Base-by-base conservation (phyloP, 2,329 filamentous ascomycete species). In the Beauveria sp. region DNA sequence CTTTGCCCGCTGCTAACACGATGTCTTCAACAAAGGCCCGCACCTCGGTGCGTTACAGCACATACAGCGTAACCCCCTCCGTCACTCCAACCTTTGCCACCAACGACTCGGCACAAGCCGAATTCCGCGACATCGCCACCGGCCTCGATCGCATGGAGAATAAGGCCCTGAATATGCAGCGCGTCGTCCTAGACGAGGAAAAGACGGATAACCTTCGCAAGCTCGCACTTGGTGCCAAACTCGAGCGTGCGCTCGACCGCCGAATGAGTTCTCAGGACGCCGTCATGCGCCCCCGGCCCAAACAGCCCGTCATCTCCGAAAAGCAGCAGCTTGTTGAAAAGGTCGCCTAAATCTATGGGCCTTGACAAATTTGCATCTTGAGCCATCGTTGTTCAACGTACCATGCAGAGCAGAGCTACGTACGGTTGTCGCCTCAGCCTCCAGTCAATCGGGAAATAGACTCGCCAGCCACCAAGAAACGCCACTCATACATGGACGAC, bases 231-330 rank as follows among this genome's bases (percentile, higher is more conserved):
- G 62, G 62, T n/a, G 62, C 62, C 43, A 63, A 63, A 46, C 62
- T 63, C 26, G 62, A 63, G 45, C 62, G 93, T 64, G 92, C 93
- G 24, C 84, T 97, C 61, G 88, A 88, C 67, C 83, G 92, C 67
- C 85, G 93, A 70, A 95, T 96, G 92, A 88, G 85, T 31, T 79
- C 89, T 67, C 93, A 97, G 75, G 93, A 97, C 70, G 93, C 93
- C 66, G 88, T 90, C 74, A 93, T 95, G 82, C 86, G 88, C 66
- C 84, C 80, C 24, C 75, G 79, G 38, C 28, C 55, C 42, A 69
- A 72, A 57, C 72, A 76, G 68, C 70, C 72, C 58, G 65, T 66
- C 5, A 48, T 64, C 22, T 64, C 48, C 49, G 71, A 79, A 71
- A 75, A 76, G 70, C 70, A 77, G 68, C 73, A 73, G 63, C 66